Base-by-base conservation (phyloP, 176 grass and related monocot genomes). In the Oryza nivara region DNA sequence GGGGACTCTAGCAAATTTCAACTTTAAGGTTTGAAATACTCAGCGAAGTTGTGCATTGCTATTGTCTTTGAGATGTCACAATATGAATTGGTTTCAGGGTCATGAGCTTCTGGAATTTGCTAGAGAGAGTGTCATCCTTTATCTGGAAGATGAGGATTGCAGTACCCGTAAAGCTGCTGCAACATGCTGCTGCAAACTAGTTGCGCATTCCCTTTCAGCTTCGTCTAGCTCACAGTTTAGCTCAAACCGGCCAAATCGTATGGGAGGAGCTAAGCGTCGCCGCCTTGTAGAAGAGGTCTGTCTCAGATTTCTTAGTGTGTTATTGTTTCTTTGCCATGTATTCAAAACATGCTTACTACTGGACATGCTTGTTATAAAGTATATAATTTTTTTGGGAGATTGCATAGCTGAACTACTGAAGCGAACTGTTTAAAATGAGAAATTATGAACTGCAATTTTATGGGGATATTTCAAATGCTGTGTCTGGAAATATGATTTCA, bases 61-160 rank as follows among this genome's bases (percentile, higher is more conserved):
- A 72, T 1, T 54, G 12, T 76, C 2, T 89, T 32, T 65, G 16
- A 9, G 56, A 68, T 19, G 64, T 72, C 58, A 66, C 82, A 81
- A 26, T 77, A 64, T 88, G 65, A 85, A 43, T 82, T 94, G 58
- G 56, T 92, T 91, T 86, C 88, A 98, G 96, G 96, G 96, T 77
- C 91, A 98, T 76, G 96, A 98, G 83, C 96, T 98, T 82, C 88
- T 98, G 61, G 91, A 95, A 89, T 95, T 95, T 78, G 89, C 93
- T 74, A 92, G 85, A 92, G 93, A 95, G 51, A 90, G 89, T 86
- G 96, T 92, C 79, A 87, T 98, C 79, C 69, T 88, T 79, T 98
- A 95, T 90, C 78, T 98, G 83, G 96, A 98, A 74, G 96, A 95
- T 75, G 93, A 98, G 72, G 96, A 98, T 89, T 91, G 87, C 54